Evolutionary conservation across 768 basidiomycete species (phyloP), one percentile per base, ranked within the genome.

Genomic region (Tephrocybe rancida): DNA sequence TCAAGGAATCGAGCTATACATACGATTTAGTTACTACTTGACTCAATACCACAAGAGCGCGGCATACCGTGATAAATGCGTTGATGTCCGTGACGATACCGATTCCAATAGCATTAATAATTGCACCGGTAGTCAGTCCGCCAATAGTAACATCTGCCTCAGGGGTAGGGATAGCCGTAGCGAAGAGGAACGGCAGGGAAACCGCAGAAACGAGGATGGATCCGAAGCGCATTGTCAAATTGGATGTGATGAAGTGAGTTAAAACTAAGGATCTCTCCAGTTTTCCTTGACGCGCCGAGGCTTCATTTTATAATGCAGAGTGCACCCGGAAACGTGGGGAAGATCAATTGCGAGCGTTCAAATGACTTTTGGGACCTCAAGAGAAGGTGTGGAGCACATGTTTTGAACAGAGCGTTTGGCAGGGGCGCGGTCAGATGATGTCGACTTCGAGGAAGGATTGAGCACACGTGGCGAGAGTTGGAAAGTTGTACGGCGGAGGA

Each of bases 21-120:
- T 32, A n/a, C 24, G 13, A 32, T 13, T 7, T 7, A 13, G 30
- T 32, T 7, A 32, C 7, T 7, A 13, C 6, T 32, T 32, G 30
- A 32, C 21, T 21, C 37, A 16, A 38, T 13, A 37, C 39, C 7
- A 21, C n/a, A 19, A 41, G 3, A 43, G 5, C n/a, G 14, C 30
- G 19, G 32, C 51, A 10, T 52, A 77, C 77, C 46, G 74, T 73
- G 52, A 78, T 69, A 38, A 66, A 64, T 5, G 66, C 71, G 53
- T 72, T 70, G 54, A 79, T 71, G 41, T 70, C 52, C 39, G 65
- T 66, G 44, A 79, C 75, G 26, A 79, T 64, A 22, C 75, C 74
- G 24, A 79, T 44, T 16, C 68, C 63, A 13, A 79, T 54, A 7
- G 67, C 57, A 52, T 77, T 73, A 52, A 78, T 71, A 57, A 79